Evolutionary conservation across 352 stramenopile genomes (phyloP).

Genomic region (Pythium monospermum): DNA sequence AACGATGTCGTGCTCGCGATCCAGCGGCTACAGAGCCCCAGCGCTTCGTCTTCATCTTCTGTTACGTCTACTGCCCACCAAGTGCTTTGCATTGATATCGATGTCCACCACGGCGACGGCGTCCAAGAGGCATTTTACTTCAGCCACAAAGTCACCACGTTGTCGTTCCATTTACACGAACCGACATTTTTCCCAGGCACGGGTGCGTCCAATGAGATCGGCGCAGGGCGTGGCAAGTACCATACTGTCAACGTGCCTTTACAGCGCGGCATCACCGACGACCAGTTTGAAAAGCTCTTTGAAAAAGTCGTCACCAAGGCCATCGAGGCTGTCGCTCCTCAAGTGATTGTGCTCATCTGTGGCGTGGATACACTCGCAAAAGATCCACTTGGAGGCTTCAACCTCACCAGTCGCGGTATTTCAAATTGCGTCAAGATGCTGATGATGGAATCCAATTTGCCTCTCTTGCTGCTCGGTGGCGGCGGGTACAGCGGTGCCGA

Average conservation of each 20-base stretch:
- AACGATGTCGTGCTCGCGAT: conserved; percentile 64
- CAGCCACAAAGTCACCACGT: conserved; percentile 36
- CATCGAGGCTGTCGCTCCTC: conserved; percentile 32
- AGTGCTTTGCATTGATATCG: conserved; percentile 53
- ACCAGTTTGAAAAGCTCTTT: conserved; percentile 47
- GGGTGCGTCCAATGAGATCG: conserved; percentile 22
- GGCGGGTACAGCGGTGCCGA: conserved; percentile 67
- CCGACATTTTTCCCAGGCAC: conserved; percentile 48
- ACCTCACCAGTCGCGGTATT: conserved; percentile 39
- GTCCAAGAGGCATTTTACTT: conserved; percentile 56
- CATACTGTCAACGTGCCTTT: conserved; percentile 65
- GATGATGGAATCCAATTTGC: conserved; percentile 24
- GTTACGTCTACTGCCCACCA: too few species aligned
- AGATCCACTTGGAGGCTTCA: conserved; percentile 41
- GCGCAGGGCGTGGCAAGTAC: conserved; percentile 27
- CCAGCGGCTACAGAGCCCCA: conserved; percentile 21
- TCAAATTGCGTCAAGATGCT: conserved; percentile 28
- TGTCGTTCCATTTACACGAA: conserved; percentile 52
- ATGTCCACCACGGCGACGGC: conserved; percentile 61
- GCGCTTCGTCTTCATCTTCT: background rate
- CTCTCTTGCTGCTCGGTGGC: conserved; percentile 53
- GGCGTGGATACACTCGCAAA: conserved; percentile 59
- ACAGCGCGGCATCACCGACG: conserved; percentile 44
- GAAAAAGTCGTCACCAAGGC: conserved; percentile 30
- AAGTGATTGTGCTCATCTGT: conserved; percentile 59